phyloP scores from a whole-genome alignment of 2,329 filamentous ascomycete genomes.

The Capronia americana region DNA sequence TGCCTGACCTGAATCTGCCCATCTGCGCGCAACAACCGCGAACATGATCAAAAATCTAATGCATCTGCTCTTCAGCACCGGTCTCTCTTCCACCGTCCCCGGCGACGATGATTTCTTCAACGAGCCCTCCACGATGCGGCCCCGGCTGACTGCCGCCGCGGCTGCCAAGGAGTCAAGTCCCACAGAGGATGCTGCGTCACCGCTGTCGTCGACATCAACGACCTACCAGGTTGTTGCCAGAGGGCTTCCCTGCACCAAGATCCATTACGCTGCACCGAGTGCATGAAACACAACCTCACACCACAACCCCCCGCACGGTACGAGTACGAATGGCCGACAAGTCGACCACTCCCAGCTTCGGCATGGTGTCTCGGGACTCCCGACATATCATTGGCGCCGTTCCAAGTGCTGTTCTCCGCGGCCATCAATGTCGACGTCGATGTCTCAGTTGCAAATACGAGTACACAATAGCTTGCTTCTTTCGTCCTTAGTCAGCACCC shows the following conservation, averaged over 20 bases:
- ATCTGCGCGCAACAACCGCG: not conserved
- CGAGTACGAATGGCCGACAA: not conserved
- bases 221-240: slow-evolving; percentile 27
- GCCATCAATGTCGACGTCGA: not conserved
- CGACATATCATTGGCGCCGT: not conserved
- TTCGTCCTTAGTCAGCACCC: not conserved
- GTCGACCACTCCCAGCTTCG: not conserved
- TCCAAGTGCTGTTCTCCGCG: too few relatives aligned
- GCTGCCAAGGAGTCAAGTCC: slow-evolving; percentile 22
- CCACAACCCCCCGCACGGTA: not conserved
- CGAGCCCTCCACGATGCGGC: slow-evolving; percentile 36
- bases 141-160: slow-evolving; percentile 30
- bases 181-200: slow-evolving; percentile 4
- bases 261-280: slow-evolving; percentile 35
- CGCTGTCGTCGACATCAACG: slow-evolving; percentile 12
- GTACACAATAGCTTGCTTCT: too few relatives aligned
- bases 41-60: slow-evolving; percentile 33
- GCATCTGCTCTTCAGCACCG: slow-evolving; percentile 28
- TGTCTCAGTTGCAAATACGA: not conserved
- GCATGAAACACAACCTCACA: slow-evolving; percentile 23
- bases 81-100: slow-evolving; percentile 15
- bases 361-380: not conserved
- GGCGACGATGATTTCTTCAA: slow-evolving; percentile 36
- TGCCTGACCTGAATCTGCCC: not conserved
- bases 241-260: slow-evolving; percentile 21